Percentiles rank a stretch among this genome's conserved stretches.
Conservation (phyloP, 129 eudicot genomes). For the Daucus carota region DH1_v3.0 NC_030383.2:55557501-55558000, state of each 20-base stretch:
- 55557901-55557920: background rate
- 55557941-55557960: slow-evolving; percentile 2
- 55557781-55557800: background rate
- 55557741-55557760: background rate
- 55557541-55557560: background rate
- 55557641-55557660: background rate
- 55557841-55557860: background rate
- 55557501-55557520: background rate
- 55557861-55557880: background rate
- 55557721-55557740: background rate
- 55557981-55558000: too few species aligned
- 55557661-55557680: background rate
- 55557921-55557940: background rate
- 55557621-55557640: background rate
- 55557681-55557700: background rate
- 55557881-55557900: background rate
- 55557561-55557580: background rate
- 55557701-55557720: background rate
- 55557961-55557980: too few species aligned
- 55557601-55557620: background rate
- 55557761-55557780: background rate
- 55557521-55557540: background rate
- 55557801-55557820: background rate
- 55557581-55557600: background rate
- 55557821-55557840: background rate